Conservation (phyloP, 1,284 basidiomycete species). For the Earliella scabrosa region DNA sequence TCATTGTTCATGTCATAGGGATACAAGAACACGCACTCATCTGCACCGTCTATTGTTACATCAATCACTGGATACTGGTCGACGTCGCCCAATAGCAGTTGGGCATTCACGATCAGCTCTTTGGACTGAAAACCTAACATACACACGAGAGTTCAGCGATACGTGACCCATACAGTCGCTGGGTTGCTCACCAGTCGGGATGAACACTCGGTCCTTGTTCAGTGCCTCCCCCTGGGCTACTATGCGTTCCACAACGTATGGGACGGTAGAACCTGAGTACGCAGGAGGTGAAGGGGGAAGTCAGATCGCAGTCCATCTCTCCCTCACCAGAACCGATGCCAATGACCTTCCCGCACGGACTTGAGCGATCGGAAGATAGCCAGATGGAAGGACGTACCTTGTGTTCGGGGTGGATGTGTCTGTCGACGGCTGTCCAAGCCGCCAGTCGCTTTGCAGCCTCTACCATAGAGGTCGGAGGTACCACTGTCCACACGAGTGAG, state of each 20-base stretch:
- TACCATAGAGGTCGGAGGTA: conserved; percentile 46
- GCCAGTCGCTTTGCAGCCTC: conserved; percentile 90
- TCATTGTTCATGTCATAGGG: neutral
- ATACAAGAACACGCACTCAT: conserved; percentile 76
- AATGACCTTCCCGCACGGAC: conserved; percentile 62
- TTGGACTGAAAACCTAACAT: conserved; percentile 90
- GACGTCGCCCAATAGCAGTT: conserved; percentile 88
- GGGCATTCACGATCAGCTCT: conserved; percentile 87
- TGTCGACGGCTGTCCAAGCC: conserved; percentile 94
- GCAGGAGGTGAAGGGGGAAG: neutral
- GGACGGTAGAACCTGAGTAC: conserved; percentile 86
- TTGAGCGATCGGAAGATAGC: neutral
- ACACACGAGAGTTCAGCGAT: neutral
- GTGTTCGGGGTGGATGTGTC: conserved; percentile 84
- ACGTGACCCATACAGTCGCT: no score
- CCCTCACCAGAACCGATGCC: conserved; percentile 84
- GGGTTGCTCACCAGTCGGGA: conserved; percentile 87
- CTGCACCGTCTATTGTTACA: conserved; percentile 96
- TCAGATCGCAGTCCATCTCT: neutral
- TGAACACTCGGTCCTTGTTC: conserved; percentile 85
- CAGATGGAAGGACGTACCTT: conserved; percentile 56
- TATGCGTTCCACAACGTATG: conserved; percentile 96
- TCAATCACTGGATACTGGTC: conserved; percentile 91
- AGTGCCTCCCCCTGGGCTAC: conserved; percentile 79
- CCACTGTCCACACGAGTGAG: conserved; percentile 10